Conservation (phyloP, 805 yeast species). For the Sugiyamaella boreocaroliniensis region DNA sequence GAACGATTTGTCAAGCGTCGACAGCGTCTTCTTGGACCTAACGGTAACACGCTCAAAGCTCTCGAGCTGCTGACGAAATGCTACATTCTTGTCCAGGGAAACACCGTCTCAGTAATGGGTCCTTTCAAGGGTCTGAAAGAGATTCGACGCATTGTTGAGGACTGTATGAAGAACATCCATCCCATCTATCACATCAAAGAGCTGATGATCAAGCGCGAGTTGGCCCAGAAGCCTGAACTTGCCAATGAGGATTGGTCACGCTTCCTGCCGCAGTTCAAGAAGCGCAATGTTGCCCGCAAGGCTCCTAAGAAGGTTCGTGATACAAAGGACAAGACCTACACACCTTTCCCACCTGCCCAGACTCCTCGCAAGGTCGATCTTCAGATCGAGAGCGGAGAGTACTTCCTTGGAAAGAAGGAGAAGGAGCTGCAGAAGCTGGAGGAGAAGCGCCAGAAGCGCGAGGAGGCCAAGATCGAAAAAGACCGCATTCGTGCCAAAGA, state of each 20-base stretch:
- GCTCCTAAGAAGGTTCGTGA: slow-evolving; percentile 65
- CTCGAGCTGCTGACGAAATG: slow-evolving; percentile 92
- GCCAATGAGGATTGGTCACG: slow-evolving; percentile 96
- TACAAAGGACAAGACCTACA: slow-evolving; percentile 75
- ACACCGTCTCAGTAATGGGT: slow-evolving; percentile 96
- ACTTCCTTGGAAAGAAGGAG: slow-evolving; percentile 82
- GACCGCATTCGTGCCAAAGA: slow-evolving; percentile 69
- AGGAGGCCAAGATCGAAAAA: slow-evolving; percentile 56
- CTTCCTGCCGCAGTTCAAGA: slow-evolving; percentile 93
- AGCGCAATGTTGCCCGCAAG: slow-evolving; percentile 91
- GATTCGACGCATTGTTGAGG: slow-evolving; percentile 89
- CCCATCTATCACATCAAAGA: slow-evolving; percentile 98
- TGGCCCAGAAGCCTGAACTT: slow-evolving; percentile 89
- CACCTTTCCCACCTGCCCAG: slow-evolving; percentile 99
- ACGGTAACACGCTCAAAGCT: slow-evolving; percentile 93
- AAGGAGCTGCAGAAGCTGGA: slow-evolving; percentile 63
- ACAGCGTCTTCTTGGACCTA: slow-evolving; percentile 94
- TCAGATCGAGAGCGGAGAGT: slow-evolving; percentile 97
- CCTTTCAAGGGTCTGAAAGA: slow-evolving; percentile 89
- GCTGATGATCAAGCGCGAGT: slow-evolving; percentile 92
- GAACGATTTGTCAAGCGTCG: slow-evolving; percentile 93
- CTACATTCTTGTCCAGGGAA: slow-evolving; percentile 93
- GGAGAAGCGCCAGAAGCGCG: slow-evolving; percentile 75
- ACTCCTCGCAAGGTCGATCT: slow-evolving; percentile 94
- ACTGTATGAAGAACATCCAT: slow-evolving; percentile 93